Percentiles rank a stretch among this genome's conserved stretches.
These are phyloP conservation scores for Boeremia exigua DNA, from an alignment of 2,329 filamentous ascomycete genomes.

Conservation along the genomic window DNA sequence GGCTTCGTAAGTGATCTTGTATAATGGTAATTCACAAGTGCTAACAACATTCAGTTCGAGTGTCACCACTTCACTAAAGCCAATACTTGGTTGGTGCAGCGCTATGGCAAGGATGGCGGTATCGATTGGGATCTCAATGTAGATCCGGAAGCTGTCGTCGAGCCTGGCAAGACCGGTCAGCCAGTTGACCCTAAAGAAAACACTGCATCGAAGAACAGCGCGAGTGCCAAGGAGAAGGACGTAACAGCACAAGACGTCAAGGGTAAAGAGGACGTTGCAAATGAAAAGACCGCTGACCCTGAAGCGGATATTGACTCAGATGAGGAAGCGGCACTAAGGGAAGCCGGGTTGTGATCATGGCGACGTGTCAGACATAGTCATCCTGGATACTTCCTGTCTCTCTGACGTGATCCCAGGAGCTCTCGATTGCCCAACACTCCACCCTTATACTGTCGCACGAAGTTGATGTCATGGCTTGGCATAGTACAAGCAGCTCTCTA, in stretches of 20 bases:
- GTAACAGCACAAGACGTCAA: not conserved
- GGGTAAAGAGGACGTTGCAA: not conserved
- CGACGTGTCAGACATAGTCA: too few species aligned
- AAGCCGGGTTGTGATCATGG: slow-evolving; percentile 8
- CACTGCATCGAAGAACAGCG: not conserved
- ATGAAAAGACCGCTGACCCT: not conserved
- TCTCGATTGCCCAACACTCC: too few species aligned
- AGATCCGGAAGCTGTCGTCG: slow-evolving; percentile 44
- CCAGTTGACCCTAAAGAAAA: slow-evolving; percentile 6
- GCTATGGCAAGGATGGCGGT: slow-evolving; percentile 79
- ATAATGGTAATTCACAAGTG: not conserved
- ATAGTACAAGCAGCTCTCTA: too few species aligned
- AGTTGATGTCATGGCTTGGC: too few species aligned
- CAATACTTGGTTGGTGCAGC: slow-evolving; percentile 80
- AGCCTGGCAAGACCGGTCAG: slow-evolving; percentile 34
- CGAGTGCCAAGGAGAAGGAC: slow-evolving; percentile 10
- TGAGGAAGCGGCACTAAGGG: slow-evolving; percentile 12
- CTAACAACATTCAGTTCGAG: slow-evolving; percentile 63
- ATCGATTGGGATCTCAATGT: slow-evolving; percentile 82
- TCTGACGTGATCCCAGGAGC: too few species aligned
- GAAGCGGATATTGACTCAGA: slow-evolving; percentile 17
- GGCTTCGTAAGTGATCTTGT: slow-evolving; percentile 68
- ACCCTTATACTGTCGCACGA: too few species aligned
- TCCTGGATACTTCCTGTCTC: too few species aligned
- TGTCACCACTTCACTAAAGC: slow-evolving; percentile 81